Evolutionary conservation across 495 filamentous ascomycete species (phyloP).

Genomic region (Xylaria longipes): DNA sequence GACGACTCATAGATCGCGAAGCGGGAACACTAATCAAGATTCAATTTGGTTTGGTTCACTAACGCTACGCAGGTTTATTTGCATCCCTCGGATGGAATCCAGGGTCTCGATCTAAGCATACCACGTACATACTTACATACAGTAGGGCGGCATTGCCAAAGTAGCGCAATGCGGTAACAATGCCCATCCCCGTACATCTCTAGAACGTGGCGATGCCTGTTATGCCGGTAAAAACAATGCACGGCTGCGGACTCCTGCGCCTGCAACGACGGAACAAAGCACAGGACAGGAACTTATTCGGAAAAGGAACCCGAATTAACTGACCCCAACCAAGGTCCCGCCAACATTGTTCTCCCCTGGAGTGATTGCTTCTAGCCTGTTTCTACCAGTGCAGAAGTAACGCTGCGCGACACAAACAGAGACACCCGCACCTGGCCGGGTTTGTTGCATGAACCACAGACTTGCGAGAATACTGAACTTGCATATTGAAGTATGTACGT

Average conservation of each 20-base stretch:
- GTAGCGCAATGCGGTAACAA: constrained; percentile 25
- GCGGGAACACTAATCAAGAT: constrained; percentile 19
- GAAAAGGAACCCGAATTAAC: constrained; percentile 24
- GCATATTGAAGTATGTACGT: constrained; percentile 17
- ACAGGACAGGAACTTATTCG: constrained; percentile 25
- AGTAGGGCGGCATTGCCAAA: constrained; percentile 16
- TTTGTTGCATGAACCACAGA: constrained; percentile 29
- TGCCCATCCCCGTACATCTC: constrained; percentile 27
- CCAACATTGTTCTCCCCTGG: constrained; percentile 8
- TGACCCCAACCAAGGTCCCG: constrained; percentile 15
- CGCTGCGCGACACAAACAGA: constrained; percentile 25
- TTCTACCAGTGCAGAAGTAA: constrained; percentile 2
- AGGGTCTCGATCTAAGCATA: constrained; percentile 12
- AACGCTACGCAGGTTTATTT: constrained; percentile 12
- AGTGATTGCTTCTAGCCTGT: constrained; percentile 1
- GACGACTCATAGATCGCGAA: constrained; percentile 13
- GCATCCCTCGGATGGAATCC: constrained; percentile 12
- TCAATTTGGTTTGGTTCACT: background rate
- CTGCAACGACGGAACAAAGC: constrained; percentile 20
- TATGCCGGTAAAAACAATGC: constrained; percentile 31
- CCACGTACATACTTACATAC: constrained; percentile 12
- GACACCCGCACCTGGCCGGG: constrained; percentile 24
- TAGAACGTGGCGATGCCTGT: constrained; percentile 29
- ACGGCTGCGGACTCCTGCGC: constrained; percentile 25
- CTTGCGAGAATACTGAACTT: constrained; percentile 16